Base-by-base conservation (phyloP, 495 filamentous ascomycete genomes). In the Lineolata rhizophorae region DNA sequence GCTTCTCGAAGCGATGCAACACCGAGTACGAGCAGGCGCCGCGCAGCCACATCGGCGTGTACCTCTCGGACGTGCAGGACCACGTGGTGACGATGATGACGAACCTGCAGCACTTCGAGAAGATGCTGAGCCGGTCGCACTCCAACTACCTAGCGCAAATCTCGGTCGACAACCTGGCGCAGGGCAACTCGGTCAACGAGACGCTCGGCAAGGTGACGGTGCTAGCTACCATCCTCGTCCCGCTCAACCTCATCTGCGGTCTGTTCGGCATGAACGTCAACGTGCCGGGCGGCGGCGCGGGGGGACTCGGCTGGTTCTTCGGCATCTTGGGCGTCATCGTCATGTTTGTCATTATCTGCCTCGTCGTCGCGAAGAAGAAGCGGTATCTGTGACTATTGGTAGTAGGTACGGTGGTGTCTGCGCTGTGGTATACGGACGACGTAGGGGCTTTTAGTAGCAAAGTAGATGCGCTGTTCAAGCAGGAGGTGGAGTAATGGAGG, bases 41-140 rank as follows among this genome's bases (percentile, higher is more conserved):
- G 0, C 75, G 81, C 17, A 83, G 81, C 51, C 87, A 97, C 49
- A 92, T 97, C 44, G 87, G 84, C 10, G 64, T 97, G 37, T 97
- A 95, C 46, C 60, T 97, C 2, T 78, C 80, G 38, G 87, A 97
- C 58, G 91, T 95, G 38, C 87, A 97, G 50, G 87, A 97, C 55
- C 87, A 97, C 62, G 85, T 97, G 20, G 80, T 97, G 20, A 95
- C 87, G 37, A 94, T 95, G 87, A 90, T 91, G 68, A 78, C 72
- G 40, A 97, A 92, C 51, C 56, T 97, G 32, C 71, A 67, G 6
- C 87, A 97, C 48, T 94, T 87, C 42, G 90, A 97, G 50, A 94
- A 94, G 59, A 94, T 97, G 65, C 68, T 97, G 33, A 81, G 76
- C 4, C 76, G 90, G 14, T 74, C 73, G n/a, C 90, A 95, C 56